Evolutionary conservation across 306 rosid genomes (phyloP).

Genomic region (Casuarina equisetifolia): DNA sequence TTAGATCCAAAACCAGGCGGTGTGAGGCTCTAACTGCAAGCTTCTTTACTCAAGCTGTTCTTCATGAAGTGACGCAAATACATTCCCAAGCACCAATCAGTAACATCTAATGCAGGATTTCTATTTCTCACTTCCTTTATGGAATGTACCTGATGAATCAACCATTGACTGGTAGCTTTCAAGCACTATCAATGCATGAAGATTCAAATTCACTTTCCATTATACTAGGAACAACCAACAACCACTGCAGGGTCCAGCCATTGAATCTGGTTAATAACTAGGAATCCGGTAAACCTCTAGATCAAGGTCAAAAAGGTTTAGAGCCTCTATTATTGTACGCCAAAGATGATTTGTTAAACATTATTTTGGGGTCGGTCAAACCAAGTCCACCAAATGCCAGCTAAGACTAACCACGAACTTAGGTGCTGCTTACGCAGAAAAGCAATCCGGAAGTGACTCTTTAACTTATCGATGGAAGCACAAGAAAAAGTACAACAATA

Average conservation of each 20-base stretch:
- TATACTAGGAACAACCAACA: background rate
- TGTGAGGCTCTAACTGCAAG: background rate
- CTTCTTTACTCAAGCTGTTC: background rate
- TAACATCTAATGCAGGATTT: background rate
- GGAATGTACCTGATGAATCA: background rate
- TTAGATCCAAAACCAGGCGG: background rate
- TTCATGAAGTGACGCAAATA: background rate
- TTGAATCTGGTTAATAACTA: background rate
- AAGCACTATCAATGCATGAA: slow-evolving; percentile 11
- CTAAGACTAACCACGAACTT: background rate
- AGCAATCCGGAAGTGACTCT: background rate
- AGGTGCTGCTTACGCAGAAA: background rate
- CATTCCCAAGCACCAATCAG: background rate
- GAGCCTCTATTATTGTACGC: background rate
- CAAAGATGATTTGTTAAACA: background rate
- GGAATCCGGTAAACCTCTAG: background rate
- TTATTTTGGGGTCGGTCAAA: background rate
- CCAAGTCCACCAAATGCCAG: background rate
- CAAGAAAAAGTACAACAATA: background rate
- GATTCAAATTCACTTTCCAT: background rate
- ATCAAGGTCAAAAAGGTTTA: background rate
- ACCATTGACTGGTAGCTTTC: background rate
- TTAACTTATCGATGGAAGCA: background rate
- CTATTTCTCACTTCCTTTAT: slow-evolving; percentile 2
- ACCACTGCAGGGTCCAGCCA: background rate